Evolutionary conservation across 768 basidiomycete species (phyloP).

Genomic region (Podaxis sp.): DNA sequence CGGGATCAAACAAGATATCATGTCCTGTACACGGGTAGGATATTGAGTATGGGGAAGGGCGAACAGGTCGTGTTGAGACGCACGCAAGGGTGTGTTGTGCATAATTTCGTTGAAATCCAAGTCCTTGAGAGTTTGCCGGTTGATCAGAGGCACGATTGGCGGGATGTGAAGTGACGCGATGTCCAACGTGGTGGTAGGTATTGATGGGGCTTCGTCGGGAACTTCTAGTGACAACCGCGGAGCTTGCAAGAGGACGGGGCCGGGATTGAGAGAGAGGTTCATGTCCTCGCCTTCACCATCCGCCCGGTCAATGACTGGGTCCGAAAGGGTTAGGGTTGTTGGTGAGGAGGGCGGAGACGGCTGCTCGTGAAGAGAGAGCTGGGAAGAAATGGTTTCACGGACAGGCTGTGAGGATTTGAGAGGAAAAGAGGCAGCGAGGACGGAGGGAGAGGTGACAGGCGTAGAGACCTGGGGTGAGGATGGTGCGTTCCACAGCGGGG

Average conservation of each 20-base stretch:
- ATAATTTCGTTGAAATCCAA: conserved; percentile 85
- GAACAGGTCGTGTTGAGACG: conserved; percentile 33
- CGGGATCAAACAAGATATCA: conserved; percentile 86
- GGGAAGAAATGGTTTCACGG: conserved; percentile 15
- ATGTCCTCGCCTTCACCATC: conserved; percentile 48
- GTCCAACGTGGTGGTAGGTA: conserved; percentile 40
- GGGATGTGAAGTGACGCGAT: conserved; percentile 59
- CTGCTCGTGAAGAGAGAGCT: conserved; percentile 19
- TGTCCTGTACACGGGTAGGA: conserved; percentile 53
- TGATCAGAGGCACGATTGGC: conserved; percentile 72
- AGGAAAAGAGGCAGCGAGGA: conserved; percentile 20
- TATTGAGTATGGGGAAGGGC: conserved; percentile 17
- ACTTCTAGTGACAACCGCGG: conserved; percentile 21
- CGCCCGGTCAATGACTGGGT: conserved; percentile 30
- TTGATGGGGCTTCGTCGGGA: conserved; percentile 20
- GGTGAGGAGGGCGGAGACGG: conserved; percentile 12
- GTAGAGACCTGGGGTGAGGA: conserved; percentile 32
- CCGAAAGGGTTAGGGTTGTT: conserved; percentile 23
- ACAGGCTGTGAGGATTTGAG: conserved; percentile 1
- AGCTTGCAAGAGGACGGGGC: conserved; percentile 43
- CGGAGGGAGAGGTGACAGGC: conserved; percentile 28
- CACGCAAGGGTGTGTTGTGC: conserved; percentile 88
- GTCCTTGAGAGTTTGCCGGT: conserved; percentile 79
- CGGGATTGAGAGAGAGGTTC: conserved; percentile 39
- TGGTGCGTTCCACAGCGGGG: conserved; percentile 28